Evolutionary conservation across 352 stramenopile genomes (phyloP), one percentile per base, ranked within the genome.

Genomic region (Phytopythium chamaehyphon): DNA sequence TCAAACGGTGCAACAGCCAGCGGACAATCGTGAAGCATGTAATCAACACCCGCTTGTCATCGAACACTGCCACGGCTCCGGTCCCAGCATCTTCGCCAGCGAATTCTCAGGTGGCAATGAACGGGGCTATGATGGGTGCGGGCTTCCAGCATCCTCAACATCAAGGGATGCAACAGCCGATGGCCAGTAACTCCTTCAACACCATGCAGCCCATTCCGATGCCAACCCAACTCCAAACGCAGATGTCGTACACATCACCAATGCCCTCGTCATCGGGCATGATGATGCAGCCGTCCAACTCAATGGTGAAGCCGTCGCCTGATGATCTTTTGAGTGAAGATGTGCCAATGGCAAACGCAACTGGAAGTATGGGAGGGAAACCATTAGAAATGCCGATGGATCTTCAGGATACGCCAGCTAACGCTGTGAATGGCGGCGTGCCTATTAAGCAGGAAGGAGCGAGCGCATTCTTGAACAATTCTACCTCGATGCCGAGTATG

Each of bases 11-110:
- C 55, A 78, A 72, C 22, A 88, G 68, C 33, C 84, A 94, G 56
- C 71, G 83, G 19, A 78, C 82, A 14, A 86, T 92, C 50, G 79
- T 94, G n/a, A 85, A 87, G 56, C 71, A 86, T 50, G 82, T 92
- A 40, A 90, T 92, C 63, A 73, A 73, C 40, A 68, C 50, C 52
- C 79, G 63, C 9, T 15, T 52, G 9, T 26, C 46, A 4, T 26
- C 43, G 11, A 51, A 28, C 6, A 11, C 42, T n/a, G 47, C 54
- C 9, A 22, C 56, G 4, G 21, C 47, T 5, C 15, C 40, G 12
- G 22, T 18, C 10, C 19, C 26, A 33, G 28, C 28, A 33, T 33
- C 28, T 33, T 33, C 21, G n/a, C 22, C 38, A 11, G n/a, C 39
- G 8, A 12, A 26, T 24, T 18, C 44, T 5, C 4, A 22, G 5